Percentiles rank a stretch among this genome's conserved stretches.
These are phyloP conservation scores for Zymoseptoria pseudotritici DNA, from an alignment of 2,329 filamentous ascomycete genomes.

Conservation along the genomic window DNA sequence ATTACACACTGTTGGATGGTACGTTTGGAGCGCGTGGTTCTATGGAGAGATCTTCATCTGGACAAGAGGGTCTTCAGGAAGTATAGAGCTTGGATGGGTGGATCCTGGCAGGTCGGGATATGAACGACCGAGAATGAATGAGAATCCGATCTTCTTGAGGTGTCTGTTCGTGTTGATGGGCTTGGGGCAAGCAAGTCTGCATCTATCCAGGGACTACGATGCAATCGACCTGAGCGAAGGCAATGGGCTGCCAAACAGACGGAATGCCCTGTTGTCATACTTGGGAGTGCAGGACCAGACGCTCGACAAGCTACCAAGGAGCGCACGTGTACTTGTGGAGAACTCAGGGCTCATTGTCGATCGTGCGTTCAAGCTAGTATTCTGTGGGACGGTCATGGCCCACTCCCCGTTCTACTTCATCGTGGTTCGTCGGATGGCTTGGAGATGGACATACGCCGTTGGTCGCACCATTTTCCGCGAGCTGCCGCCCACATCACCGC, in stretches of 20 bases:
- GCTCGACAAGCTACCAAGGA: constrained; percentile 6
- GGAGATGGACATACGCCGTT: constrained; percentile 63
- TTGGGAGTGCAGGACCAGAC: not conserved
- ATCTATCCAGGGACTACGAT: constrained; percentile 69
- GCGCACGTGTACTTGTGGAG: constrained; percentile 4
- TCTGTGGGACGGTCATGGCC: constrained; percentile 13
- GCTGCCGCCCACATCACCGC: constrained; percentile 59
- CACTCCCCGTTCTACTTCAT: constrained; percentile 51
- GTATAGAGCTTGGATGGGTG: constrained; percentile 62
- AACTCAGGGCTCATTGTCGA: constrained; percentile 8
- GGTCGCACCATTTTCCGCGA: constrained; percentile 64
- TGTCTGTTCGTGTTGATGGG: constrained; percentile 63
- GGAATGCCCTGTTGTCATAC: not conserved
- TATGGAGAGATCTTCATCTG: constrained; percentile 78
- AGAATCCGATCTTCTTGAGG: constrained; percentile 74
- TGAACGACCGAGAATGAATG: constrained; percentile 73
- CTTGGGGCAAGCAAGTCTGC: constrained; percentile 58
- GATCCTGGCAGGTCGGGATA: constrained; percentile 54
- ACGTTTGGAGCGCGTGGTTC: constrained; percentile 66
- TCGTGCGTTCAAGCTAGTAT: constrained; percentile 13
- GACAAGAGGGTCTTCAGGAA: constrained; percentile 44
- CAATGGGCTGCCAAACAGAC: constrained; percentile 22
- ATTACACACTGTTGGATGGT: constrained; percentile 59
- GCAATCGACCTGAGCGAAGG: constrained; percentile 46
- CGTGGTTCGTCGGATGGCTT: constrained; percentile 56